A percentile compares a stretch with the other conserved stretches of the same genome.
phyloP scores from a whole-genome alignment of 768 basidiomycete species.

The Hirschioporus abietinus region DNA sequence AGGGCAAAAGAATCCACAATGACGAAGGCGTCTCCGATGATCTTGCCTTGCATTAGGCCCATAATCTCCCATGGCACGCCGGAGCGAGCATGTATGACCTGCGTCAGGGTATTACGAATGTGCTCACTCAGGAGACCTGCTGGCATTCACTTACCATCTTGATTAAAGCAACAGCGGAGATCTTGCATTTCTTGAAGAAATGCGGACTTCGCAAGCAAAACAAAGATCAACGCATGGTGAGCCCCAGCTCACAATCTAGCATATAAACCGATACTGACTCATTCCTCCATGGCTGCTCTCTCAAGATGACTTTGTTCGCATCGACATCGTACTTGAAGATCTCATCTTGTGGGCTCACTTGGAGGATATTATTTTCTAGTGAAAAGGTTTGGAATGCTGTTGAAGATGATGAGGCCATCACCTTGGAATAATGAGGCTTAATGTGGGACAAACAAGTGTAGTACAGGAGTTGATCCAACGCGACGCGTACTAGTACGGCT shows the following conservation, averaged over 20 bases:
- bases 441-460: background rate
- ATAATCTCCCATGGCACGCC: constrained; percentile 98
- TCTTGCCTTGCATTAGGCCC: constrained; percentile 98
- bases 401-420: background rate
- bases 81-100: constrained; percentile 98
- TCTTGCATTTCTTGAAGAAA: constrained; percentile 87
- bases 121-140: constrained; percentile 9
- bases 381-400: constrained; percentile 72
- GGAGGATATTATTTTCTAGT: constrained; percentile 62
- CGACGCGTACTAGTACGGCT: too few species aligned
- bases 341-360: constrained; percentile 70
- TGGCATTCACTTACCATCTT: constrained; percentile 64
- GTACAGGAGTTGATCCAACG: background rate
- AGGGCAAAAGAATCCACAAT: constrained; percentile 97
- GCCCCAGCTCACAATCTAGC: constrained; percentile 7
- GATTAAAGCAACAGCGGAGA: constrained; percentile 90
- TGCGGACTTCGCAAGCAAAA: constrained; percentile 49
- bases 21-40: constrained; percentile 68
- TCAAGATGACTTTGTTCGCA: constrained; percentile 59
- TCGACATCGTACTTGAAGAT: constrained; percentile 73
- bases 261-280: constrained; percentile 52
- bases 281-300: constrained; percentile 75
- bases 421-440: background rate
- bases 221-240: background rate
- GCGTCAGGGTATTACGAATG: constrained; percentile 26